Base-by-base conservation (phyloP, 176 grass and related monocot genomes). In the Triticum timopheevii region DNA sequence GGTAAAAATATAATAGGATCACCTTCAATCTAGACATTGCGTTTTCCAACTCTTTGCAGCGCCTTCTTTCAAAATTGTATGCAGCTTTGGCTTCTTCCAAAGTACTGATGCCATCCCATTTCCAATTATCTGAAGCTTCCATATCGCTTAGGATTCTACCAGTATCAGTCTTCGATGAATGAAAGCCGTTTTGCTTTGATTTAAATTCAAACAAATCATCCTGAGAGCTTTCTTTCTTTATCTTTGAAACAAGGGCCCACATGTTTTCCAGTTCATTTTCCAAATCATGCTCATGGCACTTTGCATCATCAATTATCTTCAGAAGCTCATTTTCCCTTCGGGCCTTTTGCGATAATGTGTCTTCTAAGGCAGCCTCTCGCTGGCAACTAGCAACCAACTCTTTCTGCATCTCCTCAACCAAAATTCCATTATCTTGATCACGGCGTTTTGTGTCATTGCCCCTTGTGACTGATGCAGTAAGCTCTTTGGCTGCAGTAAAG, bases 181-280 rank as follows among this genome's bases (percentile, higher is more conserved):
- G 90, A 85, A 91, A 89, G 27, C 93, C 88, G 8, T 92, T 94
- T 74, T 86, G 84, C 73, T 91, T 95, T 71, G 74, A 77, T 65
- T 84, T 88, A 68, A 90, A 84, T 79, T 95, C 88, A 84, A 89
- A 86, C 76, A 86, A 79, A 61, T 89, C 89, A 61, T 90, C 91
- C 38, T 87, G 84, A 86, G 88, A 86, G 23, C 82, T 82, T 85
- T 92, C 89, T 79, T 95, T 95, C 86, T 87, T 98, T 45, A 94
- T 79, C 78, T 96, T 91, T 15, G 93, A 86, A 86, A 98, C 85
- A 69, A 96, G 93, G 74, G 84, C 88, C 96, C 93, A 94, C 93
- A 98, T 95, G 75, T 83, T 94, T 89, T 88, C 88, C 38, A 98
- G 83, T 56, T 98, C 96, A 33, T 92, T 94, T 92, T 98, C 93